phyloP scores from a whole-genome alignment of 2,329 filamentous ascomycete genomes.

The Pseudogymnoascus sp. region DNA sequence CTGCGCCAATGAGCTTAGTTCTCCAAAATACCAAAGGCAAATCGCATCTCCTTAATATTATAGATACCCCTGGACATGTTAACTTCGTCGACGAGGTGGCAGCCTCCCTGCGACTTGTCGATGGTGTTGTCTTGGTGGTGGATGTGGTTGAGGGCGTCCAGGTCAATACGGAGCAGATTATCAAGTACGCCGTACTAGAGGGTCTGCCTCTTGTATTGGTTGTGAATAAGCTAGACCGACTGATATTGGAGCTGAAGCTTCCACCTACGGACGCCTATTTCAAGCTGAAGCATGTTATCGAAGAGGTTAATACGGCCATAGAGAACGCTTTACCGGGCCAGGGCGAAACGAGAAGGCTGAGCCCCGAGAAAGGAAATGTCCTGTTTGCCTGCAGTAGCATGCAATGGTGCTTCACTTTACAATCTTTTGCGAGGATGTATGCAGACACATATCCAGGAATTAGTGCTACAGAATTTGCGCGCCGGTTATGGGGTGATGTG shows the following conservation, averaged over 20 bases:
- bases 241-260: slow-evolving; percentile 89
- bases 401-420: slow-evolving; percentile 94
- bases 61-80: slow-evolving; percentile 95
- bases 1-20: slow-evolving; percentile 88
- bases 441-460: slow-evolving; percentile 77
- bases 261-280: slow-evolving; percentile 96
- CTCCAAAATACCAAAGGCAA: slow-evolving; percentile 84
- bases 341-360: slow-evolving; percentile 72
- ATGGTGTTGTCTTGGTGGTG: slow-evolving; percentile 87
- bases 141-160: slow-evolving; percentile 99
- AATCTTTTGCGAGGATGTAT: slow-evolving; percentile 95
- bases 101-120: slow-evolving; percentile 74
- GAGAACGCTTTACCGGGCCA: slow-evolving; percentile 76
- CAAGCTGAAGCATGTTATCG: slow-evolving; percentile 97
- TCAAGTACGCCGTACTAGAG: slow-evolving; percentile 88
- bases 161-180: slow-evolving; percentile 92
- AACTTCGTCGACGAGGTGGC: slow-evolving; percentile 98
- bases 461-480: slow-evolving; percentile 74
- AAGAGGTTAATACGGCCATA: slow-evolving; percentile 95
- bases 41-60: slow-evolving; percentile 87
- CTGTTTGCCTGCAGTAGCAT: slow-evolving; percentile 88
- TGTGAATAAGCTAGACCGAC: slow-evolving; percentile 93
- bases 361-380: slow-evolving; percentile 97
- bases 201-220: slow-evolving; percentile 82
- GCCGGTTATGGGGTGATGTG: slow-evolving; percentile 88